Evolutionary conservation across 2,329 filamentous ascomycete species (phyloP).

Genomic region (Phialemoniopsis sp.): DNA sequence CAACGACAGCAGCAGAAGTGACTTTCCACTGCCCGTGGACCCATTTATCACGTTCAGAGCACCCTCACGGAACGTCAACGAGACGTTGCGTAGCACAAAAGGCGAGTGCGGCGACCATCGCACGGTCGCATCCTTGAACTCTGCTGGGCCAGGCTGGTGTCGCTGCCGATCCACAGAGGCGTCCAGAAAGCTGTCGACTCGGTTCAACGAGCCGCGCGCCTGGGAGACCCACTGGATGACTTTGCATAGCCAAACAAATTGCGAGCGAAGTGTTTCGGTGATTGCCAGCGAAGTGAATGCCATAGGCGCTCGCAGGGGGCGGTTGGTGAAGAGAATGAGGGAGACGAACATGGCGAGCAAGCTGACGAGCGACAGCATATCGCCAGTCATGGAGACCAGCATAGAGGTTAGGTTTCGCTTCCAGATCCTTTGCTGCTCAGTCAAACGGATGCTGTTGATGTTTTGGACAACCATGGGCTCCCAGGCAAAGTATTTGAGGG

Average conservation of each 20-base stretch:
- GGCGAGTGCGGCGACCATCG: slow-evolving; percentile 8
- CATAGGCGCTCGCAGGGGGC: slow-evolving; percentile 7
- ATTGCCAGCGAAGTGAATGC: slow-evolving; percentile 16
- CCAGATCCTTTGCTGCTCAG: slow-evolving; percentile 20
- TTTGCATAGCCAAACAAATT: slow-evolving; percentile 13
- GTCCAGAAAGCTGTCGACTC: slow-evolving; percentile 23
- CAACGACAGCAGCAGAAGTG: slow-evolving; percentile 19
- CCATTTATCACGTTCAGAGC: slow-evolving; percentile 25
- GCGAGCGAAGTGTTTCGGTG: slow-evolving; percentile 13
- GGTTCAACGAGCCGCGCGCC: slow-evolving; percentile 18
- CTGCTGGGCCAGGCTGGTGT: not conserved
- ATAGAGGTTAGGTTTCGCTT: slow-evolving; percentile 17
- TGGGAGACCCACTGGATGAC: slow-evolving; percentile 19
- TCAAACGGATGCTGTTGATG: not conserved
- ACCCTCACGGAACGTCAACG: slow-evolving; percentile 15
- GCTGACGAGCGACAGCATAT: slow-evolving; percentile 10
- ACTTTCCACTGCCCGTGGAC: slow-evolving; percentile 25
- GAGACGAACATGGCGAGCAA: slow-evolving; percentile 8
- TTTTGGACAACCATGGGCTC: slow-evolving; percentile 69
- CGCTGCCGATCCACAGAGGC: slow-evolving; percentile 15
- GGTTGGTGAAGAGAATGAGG: slow-evolving; percentile 1
- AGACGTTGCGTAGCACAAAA: slow-evolving; percentile 15
- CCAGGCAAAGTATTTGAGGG: slow-evolving; percentile 97
- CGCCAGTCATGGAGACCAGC: slow-evolving; percentile 11
- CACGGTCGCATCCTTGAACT: not conserved